A percentile compares a stretch with the other conserved stretches of the same genome.
phyloP scores from a whole-genome alignment of 306 rosid species.

The Cucurbita argyrosperma region DNA sequence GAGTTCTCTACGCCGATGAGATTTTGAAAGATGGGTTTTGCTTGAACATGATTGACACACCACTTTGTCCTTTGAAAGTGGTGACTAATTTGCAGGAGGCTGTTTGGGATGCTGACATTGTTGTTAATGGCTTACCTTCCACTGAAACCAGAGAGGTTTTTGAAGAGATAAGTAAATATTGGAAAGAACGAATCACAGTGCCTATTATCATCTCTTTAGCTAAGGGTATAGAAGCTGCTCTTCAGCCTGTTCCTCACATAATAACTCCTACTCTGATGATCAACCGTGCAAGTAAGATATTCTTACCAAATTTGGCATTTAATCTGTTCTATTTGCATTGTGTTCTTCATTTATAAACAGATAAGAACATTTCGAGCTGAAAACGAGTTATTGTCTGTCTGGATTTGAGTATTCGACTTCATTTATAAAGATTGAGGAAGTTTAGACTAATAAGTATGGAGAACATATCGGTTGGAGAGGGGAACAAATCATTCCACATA shows the following conservation, averaged over 20 bases:
- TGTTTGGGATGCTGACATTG: slow-evolving; percentile 93
- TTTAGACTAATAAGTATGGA: background rate
- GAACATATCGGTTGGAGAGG: no score
- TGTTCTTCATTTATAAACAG: background rate
- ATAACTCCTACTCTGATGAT: slow-evolving; percentile 83
- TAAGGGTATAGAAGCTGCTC: slow-evolving; percentile 80
- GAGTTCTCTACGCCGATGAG: slow-evolving; percentile 77
- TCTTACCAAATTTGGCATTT: background rate
- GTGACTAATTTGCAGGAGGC: slow-evolving; percentile 94
- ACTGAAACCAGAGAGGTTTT: slow-evolving; percentile 76
- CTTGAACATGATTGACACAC: slow-evolving; percentile 86
- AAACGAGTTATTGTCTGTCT: background rate
- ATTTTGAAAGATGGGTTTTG: slow-evolving; percentile 86
- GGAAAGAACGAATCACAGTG: slow-evolving; percentile 77
- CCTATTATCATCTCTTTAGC: slow-evolving; percentile 78
- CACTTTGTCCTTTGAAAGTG: slow-evolving; percentile 82
- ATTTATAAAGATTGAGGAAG: background rate
- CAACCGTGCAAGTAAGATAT: slow-evolving; percentile 61
- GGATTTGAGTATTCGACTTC: no score
- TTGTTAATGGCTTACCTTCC: slow-evolving; percentile 93
- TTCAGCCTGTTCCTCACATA: slow-evolving; percentile 75
- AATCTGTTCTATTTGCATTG: background rate
- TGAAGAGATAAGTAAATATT: slow-evolving; percentile 69
- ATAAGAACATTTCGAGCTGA: background rate
- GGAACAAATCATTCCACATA: no score